Conservation (phyloP, 2,329 filamentous ascomycete species). For the Fusarium tjaetaba region DNA sequence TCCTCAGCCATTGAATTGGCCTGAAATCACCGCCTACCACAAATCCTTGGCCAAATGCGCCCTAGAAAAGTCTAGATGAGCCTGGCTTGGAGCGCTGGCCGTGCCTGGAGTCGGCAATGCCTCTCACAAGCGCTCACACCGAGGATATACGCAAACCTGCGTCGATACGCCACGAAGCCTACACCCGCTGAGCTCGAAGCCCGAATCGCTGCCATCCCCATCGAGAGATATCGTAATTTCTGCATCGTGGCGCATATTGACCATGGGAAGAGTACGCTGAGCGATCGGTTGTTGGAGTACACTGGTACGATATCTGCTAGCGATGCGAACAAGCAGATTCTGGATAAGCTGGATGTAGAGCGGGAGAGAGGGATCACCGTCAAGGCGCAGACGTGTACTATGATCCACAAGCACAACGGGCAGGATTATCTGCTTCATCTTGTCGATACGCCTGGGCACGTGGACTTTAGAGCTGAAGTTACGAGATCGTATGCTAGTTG, state of each 20-base stretch:
- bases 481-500: conserved; percentile 96
- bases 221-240: conserved; percentile 89
- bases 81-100: conserved; percentile 50
- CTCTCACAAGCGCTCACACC: conserved; percentile 26
- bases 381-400: conserved; percentile 97
- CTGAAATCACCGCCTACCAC: not conserved
- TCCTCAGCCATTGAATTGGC: conserved; percentile 16
- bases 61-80: conserved; percentile 46
- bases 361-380: conserved; percentile 96
- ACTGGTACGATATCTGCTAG: conserved; percentile 92
- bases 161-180: conserved; percentile 41
- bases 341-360: conserved; percentile 98
- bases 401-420: conserved; percentile 90
- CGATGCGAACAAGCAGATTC: conserved; percentile 86
- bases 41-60: conserved; percentile 35
- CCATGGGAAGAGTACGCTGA: conserved; percentile 97
- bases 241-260: conserved; percentile 99
- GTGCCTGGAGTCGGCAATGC: conserved; percentile 52
- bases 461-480: conserved; percentile 97
- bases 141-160: not conserved
- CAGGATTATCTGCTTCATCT: conserved; percentile 93
- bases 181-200: conserved; percentile 49
- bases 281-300: conserved; percentile 89
- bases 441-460: conserved; percentile 96
- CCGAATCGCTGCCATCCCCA: conserved; percentile 78